Evolutionary conservation across 257 asterid genomes (phyloP).

Genomic region (Solanum acaule): DNA sequence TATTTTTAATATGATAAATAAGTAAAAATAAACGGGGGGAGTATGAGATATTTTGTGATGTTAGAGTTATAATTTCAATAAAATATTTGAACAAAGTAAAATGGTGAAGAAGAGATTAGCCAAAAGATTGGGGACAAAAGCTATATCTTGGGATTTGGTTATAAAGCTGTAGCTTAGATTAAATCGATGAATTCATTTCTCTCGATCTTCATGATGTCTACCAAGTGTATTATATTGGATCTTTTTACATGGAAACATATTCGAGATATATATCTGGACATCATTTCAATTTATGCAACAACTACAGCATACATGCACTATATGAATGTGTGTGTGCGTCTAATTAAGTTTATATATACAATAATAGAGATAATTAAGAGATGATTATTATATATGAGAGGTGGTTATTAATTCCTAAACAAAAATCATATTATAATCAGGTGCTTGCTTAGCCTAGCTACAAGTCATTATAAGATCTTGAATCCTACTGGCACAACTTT

Average conservation of each 20-base stretch:
- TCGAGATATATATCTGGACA: not conserved
- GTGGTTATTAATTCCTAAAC: not conserved
- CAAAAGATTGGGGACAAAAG: not conserved
- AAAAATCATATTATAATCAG: not conserved
- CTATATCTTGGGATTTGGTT: not conserved
- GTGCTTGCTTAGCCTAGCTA: not conserved
- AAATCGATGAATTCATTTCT: not conserved
- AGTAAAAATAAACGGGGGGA: not conserved
- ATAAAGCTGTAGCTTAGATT: not conserved
- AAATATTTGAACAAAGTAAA: not conserved
- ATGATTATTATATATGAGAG: not conserved
- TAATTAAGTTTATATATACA: not conserved
- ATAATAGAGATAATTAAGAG: not conserved
- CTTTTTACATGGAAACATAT: not conserved
- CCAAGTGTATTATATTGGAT: not conserved
- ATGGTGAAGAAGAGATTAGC: not conserved
- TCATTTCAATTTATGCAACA: not conserved
- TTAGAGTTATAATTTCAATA: not conserved
- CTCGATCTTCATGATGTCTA: not conserved
- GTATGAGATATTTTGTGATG: not conserved
- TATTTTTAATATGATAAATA: not conserved
- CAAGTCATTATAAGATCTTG: not conserved
- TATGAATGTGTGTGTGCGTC: not conserved
- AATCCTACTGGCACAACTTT: not conserved
- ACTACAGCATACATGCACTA: not conserved